Base-by-base conservation (phyloP, 768 basidiomycete genomes). In the Tylopilus vinaceipallidus region DNA sequence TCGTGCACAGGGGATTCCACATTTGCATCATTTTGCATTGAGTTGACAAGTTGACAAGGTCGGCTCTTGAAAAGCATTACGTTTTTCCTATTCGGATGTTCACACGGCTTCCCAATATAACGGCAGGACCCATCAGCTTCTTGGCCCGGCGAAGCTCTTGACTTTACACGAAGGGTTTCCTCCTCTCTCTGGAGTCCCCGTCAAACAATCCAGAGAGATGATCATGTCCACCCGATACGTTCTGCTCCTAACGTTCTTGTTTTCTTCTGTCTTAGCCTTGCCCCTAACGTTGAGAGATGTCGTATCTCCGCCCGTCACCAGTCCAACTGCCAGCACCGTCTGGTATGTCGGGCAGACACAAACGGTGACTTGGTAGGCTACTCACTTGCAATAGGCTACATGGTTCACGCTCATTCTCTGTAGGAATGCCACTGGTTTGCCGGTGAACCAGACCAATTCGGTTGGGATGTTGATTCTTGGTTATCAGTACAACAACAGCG, bases 291-390 rank as follows among this genome's bases (percentile, higher is more conserved):
- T 24, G 47, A 71, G 79, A 50, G 77, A 79, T 50, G 78, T 79
- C 30, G 76, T 72, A 22, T 66, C 61, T 33, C 80, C 81, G 1
- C 78, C 75, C 5, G 68, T 81, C 54, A 72, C 71, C 35, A 73
- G 65, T 50, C 79, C 80, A 14, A 65, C 61, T 10, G 60, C 66
- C 1, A 56, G 56, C 11, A 71, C 74, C 5, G 64, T 76, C 24
- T 81, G 79, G 81, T 59, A 61, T 23, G 67, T 75, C 12, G 76
- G 77, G 6, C 49, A 73, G 44, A 65, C 53, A 2, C 63, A 77
- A 44, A 78, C 71, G 9, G 79, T 81, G 17, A 79, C 77, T 17
- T 81, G 80, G 79, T 75, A 56, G n/a, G 70, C 53, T 17, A 0
- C 20, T 34, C n/a, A 1, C 27, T 9, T 10, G 40, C 19, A 35